Evolutionary conservation across 108 stramenopile genomes (phyloP), one percentile per base, ranked within the genome.

Genomic region (Nitzschia sp.): DNA sequence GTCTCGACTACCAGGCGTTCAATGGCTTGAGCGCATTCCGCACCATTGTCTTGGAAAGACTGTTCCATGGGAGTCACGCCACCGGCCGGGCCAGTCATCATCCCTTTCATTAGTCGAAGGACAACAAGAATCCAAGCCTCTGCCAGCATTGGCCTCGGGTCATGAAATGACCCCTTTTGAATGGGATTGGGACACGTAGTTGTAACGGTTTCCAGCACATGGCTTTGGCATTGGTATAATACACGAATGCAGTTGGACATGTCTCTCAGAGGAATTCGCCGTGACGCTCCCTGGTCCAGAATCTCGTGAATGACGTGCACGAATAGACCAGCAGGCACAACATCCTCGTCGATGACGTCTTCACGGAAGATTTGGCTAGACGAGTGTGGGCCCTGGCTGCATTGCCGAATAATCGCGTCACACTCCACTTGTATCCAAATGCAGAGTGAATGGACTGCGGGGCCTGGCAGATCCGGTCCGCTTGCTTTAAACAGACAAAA

Each of bases 51-150:
- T n/a, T 72, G 34, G 16, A 8, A 0, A 13, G 46, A 22, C 6
- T 22, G 28, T 19, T 23, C 45, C 13, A 41, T 41, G 38, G 38
- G 38, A 13, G 6, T 17, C n/a, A n/a, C n/a, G n/a, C n/a, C n/a
- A 16, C 17, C 34, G 57, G n/a, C 17, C 16, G 48, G 63, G 34
- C 29, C 28, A 17, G 46, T 32, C 30, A 13, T 26, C 46, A 3
- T 58, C n/a, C 8, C 57, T 27, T 32, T 45, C n/a, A 44, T 73
- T 55, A 61, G 57, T 38, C 17, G 48, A 56, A n/a, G 65, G 66
- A 50, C 46, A 4, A 25, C 58, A 38, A 83, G 63, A 27, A 84
- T 75, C 89, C 93, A 94, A 55, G 90, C 78, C 64, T 94, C 93
- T 0, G 73, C 69, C 46, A 87, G 45, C 1, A 83, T 76, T n/a